Conservation (phyloP, 106 monocot genomes). For the Dendrobium nobile region DNA sequence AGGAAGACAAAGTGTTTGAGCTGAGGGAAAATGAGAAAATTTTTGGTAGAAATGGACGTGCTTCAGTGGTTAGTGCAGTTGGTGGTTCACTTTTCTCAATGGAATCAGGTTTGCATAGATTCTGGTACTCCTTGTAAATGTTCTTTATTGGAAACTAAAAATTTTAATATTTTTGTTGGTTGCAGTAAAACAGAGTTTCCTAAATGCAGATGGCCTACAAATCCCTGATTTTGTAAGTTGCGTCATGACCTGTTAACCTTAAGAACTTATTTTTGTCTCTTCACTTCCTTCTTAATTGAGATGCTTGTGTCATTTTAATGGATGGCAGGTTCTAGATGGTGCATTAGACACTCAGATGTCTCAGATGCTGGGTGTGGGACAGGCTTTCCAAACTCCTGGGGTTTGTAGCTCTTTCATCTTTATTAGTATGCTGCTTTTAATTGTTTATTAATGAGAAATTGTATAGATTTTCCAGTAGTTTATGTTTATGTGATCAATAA, state of each 20-base stretch:
- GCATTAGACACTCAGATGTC: constrained; percentile 17
- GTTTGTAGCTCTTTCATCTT: constrained; percentile 17
- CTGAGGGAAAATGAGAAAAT: constrained; percentile 26
- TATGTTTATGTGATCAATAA: neutral
- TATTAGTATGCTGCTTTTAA: neutral
- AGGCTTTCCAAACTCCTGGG: constrained; percentile 46
- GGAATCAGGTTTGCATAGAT: constrained; percentile 34
- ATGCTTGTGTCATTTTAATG: neutral
- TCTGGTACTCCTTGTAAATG: neutral
- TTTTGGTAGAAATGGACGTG: constrained; percentile 16
- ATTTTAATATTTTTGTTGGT: constrained; percentile 14
- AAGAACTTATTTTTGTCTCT: neutral
- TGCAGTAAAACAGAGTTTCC: constrained; percentile 49
- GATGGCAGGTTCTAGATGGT: constrained; percentile 23
- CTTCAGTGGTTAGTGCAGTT: constrained; percentile 23
- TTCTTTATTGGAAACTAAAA: neutral
- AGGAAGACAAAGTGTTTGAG: constrained; percentile 42
- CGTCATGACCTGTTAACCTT: neutral
- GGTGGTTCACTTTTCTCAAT: constrained; percentile 31
- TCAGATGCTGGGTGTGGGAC: constrained; percentile 19
- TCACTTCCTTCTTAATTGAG: no score
- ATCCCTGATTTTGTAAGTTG: constrained; percentile 48
- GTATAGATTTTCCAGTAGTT: neutral
- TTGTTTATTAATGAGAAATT: neutral
- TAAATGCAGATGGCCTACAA: constrained; percentile 26